Evolutionary conservation across 495 filamentous ascomycete species (phyloP).

Genomic region (Hyphodiscus hymeniophilus): DNA sequence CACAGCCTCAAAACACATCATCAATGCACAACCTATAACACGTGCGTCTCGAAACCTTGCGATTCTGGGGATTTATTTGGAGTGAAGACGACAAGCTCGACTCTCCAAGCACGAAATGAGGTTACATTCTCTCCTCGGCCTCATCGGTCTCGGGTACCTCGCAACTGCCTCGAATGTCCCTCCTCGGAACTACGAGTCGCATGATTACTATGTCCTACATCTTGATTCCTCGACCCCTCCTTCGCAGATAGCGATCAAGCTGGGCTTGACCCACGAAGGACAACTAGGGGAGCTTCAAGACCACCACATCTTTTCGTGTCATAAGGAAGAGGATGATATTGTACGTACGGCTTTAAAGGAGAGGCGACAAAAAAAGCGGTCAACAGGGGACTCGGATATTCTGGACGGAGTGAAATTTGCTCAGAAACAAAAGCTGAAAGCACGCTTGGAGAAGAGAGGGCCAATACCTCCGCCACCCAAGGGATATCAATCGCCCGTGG

Average conservation of each 20-base stretch:
- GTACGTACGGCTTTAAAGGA: constrained; percentile 34
- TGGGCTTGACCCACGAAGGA: constrained; percentile 80
- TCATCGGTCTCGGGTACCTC: constrained; percentile 32
- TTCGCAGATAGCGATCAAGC: constrained; percentile 56
- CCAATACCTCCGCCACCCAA: constrained; percentile 40
- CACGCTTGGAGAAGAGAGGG: constrained; percentile 66
- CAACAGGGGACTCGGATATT: constrained; percentile 40
- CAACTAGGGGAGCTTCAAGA: constrained; percentile 68
- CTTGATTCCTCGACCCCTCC: constrained; percentile 48
- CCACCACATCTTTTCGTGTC: constrained; percentile 79
- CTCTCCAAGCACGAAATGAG: constrained; percentile 10
- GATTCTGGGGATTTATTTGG: background rate
- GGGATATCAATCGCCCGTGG: constrained; percentile 15
- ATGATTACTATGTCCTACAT: constrained; percentile 69
- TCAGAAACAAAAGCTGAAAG: constrained; percentile 70
- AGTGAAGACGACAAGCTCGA: background rate
- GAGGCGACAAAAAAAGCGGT: constrained; percentile 51
- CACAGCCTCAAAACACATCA: constrained; percentile 6
- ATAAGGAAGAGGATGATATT: constrained; percentile 43
- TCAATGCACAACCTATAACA: constrained; percentile 15
- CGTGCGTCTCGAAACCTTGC: background rate
- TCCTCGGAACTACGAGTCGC: constrained; percentile 35
- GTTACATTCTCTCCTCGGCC: constrained; percentile 20
- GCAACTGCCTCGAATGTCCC: constrained; percentile 36
- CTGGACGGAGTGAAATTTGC: constrained; percentile 71